A percentile compares a stretch with the other conserved stretches of the same genome.
phyloP scores from a whole-genome alignment of 2,329 filamentous ascomycete genomes.

The Alternaria burnsii region DNA sequence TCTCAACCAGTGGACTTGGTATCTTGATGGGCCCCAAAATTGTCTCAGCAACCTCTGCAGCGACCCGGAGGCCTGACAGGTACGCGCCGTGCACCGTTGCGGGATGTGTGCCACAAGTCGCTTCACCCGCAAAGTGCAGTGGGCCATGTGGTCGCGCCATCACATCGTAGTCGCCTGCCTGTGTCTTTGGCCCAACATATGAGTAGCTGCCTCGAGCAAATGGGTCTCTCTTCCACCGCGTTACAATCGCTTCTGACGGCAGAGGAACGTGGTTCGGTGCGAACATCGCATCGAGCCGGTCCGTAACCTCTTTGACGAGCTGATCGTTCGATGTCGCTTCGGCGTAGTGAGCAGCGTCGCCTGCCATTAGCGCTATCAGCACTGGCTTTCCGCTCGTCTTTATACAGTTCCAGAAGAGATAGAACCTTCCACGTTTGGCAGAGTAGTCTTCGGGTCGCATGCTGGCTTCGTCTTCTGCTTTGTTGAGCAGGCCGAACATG shows the following conservation, averaged over 20 bases:
- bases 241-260: conserved; percentile 87
- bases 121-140: conserved; percentile 93
- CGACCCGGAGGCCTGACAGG: conserved; percentile 87
- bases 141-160: conserved; percentile 89
- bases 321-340: conserved; percentile 78
- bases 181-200: conserved; percentile 84
- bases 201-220: conserved; percentile 97
- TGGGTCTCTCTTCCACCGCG: conserved; percentile 87
- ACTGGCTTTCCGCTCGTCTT: conserved; percentile 87
- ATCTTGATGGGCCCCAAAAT: conserved; percentile 84
- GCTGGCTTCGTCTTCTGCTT: conserved; percentile 73
- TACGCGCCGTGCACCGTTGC: conserved; percentile 98
- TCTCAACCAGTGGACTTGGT: conserved; percentile 74
- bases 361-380: conserved; percentile 92
- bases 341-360: conserved; percentile 88
- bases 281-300: conserved; percentile 80
- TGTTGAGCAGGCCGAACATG: conserved; percentile 90
- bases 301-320: conserved; percentile 81
- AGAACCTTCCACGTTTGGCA: conserved; percentile 85
- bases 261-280: conserved; percentile 69
- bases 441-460: conserved; percentile 82
- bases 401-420: conserved; percentile 96
- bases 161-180: conserved; percentile 86
- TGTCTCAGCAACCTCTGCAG: conserved; percentile 81
- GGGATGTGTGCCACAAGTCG: conserved; percentile 93